phyloP scores from a whole-genome alignment of 2,329 filamentous ascomycete species.

The Ustilaginoidea virens region DNA sequence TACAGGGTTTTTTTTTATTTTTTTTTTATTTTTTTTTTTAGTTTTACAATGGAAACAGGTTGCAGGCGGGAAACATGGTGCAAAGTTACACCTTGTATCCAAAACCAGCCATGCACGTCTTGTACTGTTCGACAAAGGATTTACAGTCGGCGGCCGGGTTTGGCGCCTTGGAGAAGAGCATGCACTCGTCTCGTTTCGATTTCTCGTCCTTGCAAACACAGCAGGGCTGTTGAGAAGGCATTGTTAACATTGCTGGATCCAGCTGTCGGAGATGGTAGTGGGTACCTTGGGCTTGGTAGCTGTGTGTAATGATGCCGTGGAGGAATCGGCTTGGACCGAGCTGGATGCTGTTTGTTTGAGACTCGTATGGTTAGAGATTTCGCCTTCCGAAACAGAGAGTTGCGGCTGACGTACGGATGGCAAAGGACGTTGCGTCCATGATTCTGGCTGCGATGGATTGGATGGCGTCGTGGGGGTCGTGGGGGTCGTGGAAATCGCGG shows the following conservation, averaged over 20 bases:
- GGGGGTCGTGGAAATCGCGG: no score
- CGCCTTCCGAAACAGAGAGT: not conserved
- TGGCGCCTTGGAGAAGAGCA: conserved; percentile 82
- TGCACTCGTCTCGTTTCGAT: conserved; percentile 84
- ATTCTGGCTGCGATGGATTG: no score
- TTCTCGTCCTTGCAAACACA: conserved; percentile 98
- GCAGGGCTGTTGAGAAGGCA: conserved; percentile 53
- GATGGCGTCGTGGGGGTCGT: no score
- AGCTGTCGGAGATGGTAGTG: not conserved
- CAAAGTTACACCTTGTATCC: conserved; percentile 56
- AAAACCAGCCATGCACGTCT: conserved; percentile 81
- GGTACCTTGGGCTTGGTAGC: conserved; percentile 28
- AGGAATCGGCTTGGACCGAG: conserved; percentile 10
- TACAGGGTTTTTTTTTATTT: conserved; percentile 7
- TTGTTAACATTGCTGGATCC: not conserved
- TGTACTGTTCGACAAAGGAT: conserved; percentile 71
- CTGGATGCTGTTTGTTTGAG: conserved; percentile 3
- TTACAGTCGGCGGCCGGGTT: conserved; percentile 77
- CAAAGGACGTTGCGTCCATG: conserved; percentile 17
- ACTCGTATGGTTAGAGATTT: not conserved
- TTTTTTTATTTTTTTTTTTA: no score
- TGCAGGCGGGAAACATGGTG: not conserved
- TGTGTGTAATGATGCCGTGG: conserved; percentile 16
- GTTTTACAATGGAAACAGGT: conserved; percentile 1
- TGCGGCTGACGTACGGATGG: conserved; percentile 11